A percentile compares a stretch with the other conserved stretches of the same genome.
These are phyloP conservation scores for Coleophoma crateriformis DNA, from an alignment of 2,329 filamentous ascomycete species.

Conservation along the genomic window DNA sequence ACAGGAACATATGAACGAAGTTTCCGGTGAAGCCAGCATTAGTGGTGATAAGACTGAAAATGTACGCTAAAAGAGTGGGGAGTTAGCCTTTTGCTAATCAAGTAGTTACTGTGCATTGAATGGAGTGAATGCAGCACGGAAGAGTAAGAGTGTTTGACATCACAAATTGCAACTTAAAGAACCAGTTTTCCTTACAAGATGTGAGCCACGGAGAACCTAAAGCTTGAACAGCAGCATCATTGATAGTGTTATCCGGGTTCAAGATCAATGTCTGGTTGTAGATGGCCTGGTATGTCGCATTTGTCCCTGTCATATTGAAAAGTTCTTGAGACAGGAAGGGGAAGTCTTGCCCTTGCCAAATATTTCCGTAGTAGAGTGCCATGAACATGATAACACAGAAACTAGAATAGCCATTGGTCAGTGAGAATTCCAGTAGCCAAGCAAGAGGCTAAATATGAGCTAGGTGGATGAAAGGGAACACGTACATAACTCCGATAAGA, in stretches of 20 bases:
- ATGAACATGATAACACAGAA: slow-evolving; percentile 27
- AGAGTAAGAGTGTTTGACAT: too few species aligned
- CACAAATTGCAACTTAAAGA: too few species aligned
- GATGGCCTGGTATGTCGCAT: slow-evolving; percentile 25
- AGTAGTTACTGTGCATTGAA: too few species aligned
- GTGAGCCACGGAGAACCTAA: slow-evolving; percentile 35
- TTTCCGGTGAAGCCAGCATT: slow-evolving; percentile 39
- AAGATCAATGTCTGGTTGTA: slow-evolving; percentile 39
- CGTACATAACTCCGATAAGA: not conserved
- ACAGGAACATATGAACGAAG: slow-evolving; percentile 34
- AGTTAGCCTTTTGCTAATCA: too few species aligned
- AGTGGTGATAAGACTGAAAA: slow-evolving; percentile 30
- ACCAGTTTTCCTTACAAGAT: slow-evolving; percentile 7
- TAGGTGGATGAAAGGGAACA: not conserved
- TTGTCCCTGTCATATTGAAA: slow-evolving; percentile 27
- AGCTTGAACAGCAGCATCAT: slow-evolving; percentile 26
- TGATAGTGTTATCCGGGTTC: slow-evolving; percentile 29
- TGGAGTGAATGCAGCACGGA: too few species aligned
- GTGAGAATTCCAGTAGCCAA: slow-evolving; percentile 24
- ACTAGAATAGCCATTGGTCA: slow-evolving; percentile 23
- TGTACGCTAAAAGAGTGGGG: slow-evolving; percentile 12
- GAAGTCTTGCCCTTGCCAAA: slow-evolving; percentile 32
- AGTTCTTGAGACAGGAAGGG: slow-evolving; percentile 36
- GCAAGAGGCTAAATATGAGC: slow-evolving; percentile 21
- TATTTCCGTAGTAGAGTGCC: slow-evolving; percentile 34